Conservation (phyloP, 768 basidiomycete species). For the Boletus sensibilis region DNA sequence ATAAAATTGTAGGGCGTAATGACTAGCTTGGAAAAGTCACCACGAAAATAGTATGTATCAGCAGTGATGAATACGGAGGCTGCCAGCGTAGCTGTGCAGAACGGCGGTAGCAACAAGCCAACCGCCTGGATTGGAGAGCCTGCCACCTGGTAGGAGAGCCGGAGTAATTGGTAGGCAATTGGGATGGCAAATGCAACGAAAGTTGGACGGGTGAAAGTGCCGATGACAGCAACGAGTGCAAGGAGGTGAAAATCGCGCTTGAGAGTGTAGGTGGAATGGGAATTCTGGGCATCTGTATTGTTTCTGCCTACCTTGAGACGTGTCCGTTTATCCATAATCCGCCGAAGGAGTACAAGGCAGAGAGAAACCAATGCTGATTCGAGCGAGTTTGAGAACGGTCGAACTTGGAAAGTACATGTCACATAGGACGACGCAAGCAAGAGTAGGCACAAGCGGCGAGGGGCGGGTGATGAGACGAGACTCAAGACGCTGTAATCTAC, state of each 20-base stretch:
- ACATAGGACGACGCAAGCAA: slow-evolving; percentile 39
- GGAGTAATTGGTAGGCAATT: slow-evolving; percentile 28
- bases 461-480: slow-evolving; percentile 20
- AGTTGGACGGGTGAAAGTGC: slow-evolving; percentile 37
- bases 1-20: slow-evolving; percentile 40
- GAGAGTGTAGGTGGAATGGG: not conserved
- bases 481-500: slow-evolving; percentile 26
- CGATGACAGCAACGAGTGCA: slow-evolving; percentile 27
- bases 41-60: slow-evolving; percentile 37
- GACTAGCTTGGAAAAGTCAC: slow-evolving; percentile 18
- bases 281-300: not conserved
- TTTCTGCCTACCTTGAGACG: not conserved
- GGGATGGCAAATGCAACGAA: slow-evolving; percentile 36
- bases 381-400: slow-evolving; percentile 41
- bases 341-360: slow-evolving; percentile 28
- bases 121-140: slow-evolving; percentile 9
- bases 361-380: slow-evolving; percentile 34
- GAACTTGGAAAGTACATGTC: slow-evolving; percentile 37
- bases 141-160: slow-evolving; percentile 6
- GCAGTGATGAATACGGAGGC: slow-evolving; percentile 20
- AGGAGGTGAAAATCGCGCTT: slow-evolving; percentile 26
- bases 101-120: slow-evolving; percentile 18
- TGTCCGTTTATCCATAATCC: slow-evolving; percentile 8
- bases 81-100: slow-evolving; percentile 20
- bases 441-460: slow-evolving; percentile 23